Conservation (phyloP, 2,329 filamentous ascomycete genomes). For the Aspergillus unguis region DNA sequence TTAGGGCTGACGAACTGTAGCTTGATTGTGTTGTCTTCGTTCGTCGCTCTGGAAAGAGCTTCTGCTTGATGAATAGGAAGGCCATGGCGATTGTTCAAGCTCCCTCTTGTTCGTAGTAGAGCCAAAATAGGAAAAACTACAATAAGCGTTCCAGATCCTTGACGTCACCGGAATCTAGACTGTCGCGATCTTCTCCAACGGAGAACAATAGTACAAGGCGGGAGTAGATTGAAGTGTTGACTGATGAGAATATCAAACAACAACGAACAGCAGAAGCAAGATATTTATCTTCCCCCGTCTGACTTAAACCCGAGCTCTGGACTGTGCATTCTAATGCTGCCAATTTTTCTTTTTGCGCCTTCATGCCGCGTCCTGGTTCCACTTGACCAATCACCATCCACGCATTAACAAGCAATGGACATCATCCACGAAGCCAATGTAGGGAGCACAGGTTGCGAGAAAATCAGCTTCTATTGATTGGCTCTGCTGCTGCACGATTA, state of each 20-base stretch:
- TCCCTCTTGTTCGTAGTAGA: not conserved
- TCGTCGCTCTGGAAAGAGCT: slow-evolving; percentile 31
- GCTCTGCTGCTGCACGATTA: slow-evolving; percentile 2
- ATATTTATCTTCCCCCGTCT: slow-evolving; percentile 6
- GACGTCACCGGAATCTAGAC: not conserved
- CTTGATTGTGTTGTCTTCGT: slow-evolving; percentile 5
- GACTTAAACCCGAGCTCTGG: not conserved
- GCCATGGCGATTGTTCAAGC: slow-evolving; percentile 26
- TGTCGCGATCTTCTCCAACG: not conserved
- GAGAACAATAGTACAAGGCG: not conserved
- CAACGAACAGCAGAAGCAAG: not conserved
- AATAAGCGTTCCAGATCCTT: slow-evolving; percentile 3
- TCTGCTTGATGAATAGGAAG: slow-evolving; percentile 39
- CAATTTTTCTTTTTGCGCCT: not conserved
- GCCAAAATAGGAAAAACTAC: slow-evolving; percentile 1
- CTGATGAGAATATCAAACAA: not conserved
- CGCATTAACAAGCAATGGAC: slow-evolving; percentile 11
- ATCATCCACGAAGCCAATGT: slow-evolving; percentile 1
- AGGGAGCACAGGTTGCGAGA: not conserved
- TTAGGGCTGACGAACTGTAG: slow-evolving; percentile 17
- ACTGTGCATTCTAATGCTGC: not conserved
- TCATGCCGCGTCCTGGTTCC: not conserved
- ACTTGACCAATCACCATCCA: slow-evolving; percentile 9
- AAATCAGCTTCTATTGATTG: slow-evolving; percentile 5
- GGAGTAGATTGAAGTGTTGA: not conserved